Evolutionary conservation across 345 rosid species (phyloP).

Genomic region (Eucalyptus curtisii): DNA sequence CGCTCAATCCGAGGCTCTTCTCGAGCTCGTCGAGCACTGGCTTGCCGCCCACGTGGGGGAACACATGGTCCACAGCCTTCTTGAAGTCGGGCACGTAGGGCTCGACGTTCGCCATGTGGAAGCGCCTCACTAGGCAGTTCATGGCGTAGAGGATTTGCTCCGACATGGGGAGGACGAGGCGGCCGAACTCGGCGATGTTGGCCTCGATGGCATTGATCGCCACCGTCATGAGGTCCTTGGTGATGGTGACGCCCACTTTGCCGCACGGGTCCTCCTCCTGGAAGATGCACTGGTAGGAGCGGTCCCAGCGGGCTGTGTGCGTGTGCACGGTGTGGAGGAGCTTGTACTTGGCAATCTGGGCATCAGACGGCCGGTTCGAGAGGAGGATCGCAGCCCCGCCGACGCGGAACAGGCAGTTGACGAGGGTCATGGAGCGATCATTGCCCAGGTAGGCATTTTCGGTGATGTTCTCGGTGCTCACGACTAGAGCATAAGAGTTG

Average conservation of each 20-base stretch:
- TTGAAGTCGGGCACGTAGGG: constrained; percentile 5
- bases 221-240: constrained; percentile 2
- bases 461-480: constrained; percentile 10
- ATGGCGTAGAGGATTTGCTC: not conserved
- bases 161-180: constrained; percentile 2
- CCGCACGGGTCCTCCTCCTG: constrained; percentile 8
- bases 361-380: not conserved
- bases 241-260: not conserved
- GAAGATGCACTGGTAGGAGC: constrained; percentile 7
- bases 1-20: not conserved
- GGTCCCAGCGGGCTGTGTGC: constrained; percentile 1
- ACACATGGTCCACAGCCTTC: constrained; percentile 10
- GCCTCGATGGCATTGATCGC: constrained; percentile 3
- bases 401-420: constrained; percentile 13
- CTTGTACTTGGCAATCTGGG: not conserved
- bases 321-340: constrained; percentile 7
- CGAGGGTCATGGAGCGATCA: constrained; percentile 12
- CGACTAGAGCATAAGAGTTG: constrained; percentile 9
- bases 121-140: not conserved
- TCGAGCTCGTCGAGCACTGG: constrained; percentile 14
- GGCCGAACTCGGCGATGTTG: not conserved
- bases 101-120: not conserved
- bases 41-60: constrained; percentile 13
- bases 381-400: constrained; percentile 16
- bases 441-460: constrained; percentile 9